Conservation (phyloP, 2,329 filamentous ascomycete species). For the Capronia coronata region DNA sequence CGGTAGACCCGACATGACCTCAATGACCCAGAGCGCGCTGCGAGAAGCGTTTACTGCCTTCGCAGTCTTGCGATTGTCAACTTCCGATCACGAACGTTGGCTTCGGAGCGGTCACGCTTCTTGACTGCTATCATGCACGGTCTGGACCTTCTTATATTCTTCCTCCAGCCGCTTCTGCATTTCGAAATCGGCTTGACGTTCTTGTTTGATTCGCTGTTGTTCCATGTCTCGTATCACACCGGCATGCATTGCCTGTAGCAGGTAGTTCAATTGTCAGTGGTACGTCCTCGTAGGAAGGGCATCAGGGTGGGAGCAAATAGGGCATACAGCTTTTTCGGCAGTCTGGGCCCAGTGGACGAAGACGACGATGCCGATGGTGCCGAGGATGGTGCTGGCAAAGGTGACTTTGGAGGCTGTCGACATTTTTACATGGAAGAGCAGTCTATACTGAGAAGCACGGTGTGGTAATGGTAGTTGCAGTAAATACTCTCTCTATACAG, state of each 20-base stretch:
- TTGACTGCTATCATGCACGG: constrained; percentile 45
- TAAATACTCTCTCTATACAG: too few species aligned
- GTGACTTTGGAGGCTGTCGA: constrained; percentile 86
- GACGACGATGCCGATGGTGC: constrained; percentile 68
- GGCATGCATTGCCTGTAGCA: constrained; percentile 81
- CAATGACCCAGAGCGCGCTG: too few species aligned
- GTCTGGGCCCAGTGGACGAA: constrained; percentile 88
- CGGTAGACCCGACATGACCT: too few species aligned
- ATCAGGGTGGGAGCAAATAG: constrained; percentile 10
- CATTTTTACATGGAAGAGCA: constrained; percentile 49
- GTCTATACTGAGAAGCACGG: too few species aligned
- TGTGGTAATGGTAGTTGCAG: too few species aligned
- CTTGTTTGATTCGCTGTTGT: constrained; percentile 80
- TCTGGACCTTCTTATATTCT: constrained; percentile 86
- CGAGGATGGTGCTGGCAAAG: constrained; percentile 66
- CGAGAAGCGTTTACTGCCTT: too few species aligned
- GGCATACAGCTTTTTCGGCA: constrained; percentile 69
- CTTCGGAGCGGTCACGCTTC: constrained; percentile 12
- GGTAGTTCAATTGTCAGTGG: constrained; percentile 1
- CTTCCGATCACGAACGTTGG: too few species aligned
- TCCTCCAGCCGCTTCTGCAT: constrained; percentile 78
- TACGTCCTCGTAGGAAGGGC: background rate
- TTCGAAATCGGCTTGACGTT: constrained; percentile 90
- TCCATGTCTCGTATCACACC: constrained; percentile 94
- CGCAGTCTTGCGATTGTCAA: too few species aligned